Evolutionary conservation across 2,329 filamentous ascomycete species (phyloP), one percentile per base, ranked within the genome.

Genomic region (Pseudopithomyces maydicus): DNA sequence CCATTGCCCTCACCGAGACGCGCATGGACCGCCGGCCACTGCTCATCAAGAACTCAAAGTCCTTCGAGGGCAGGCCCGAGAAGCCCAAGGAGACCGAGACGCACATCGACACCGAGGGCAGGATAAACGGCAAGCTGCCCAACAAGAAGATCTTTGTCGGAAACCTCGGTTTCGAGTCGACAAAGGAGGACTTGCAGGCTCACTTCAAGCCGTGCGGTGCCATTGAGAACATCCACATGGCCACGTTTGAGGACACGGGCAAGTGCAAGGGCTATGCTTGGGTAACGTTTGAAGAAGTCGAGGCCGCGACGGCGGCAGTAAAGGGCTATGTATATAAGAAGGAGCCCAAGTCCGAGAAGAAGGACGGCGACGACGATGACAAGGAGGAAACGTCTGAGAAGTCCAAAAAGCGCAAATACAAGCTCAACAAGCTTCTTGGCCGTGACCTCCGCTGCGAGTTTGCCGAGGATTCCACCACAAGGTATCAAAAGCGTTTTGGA

Each of bases 201-300:
- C 91, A 97, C 72, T 98, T 97, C 75, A 84, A 84, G 47, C 91
- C 89, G 74, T 98, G 94, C 73, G 95, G 95, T 49, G 83, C 88
- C 60, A 86, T 98, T 59, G 86, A 88, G 52, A 90, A 90, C 79
- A 85, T 92, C 62, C 94, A 96, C 78, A 82, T 98, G 64, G 95
- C 95, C 2, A 97, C 93, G 0, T 99, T 99, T 72, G 91, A 98
- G 76, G 96, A 99, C 75, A 89, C 89, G 19, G 95, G 95, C 42
- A 99, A 98, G 80, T 99, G 95, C 81, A 98, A 98, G 80, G 96
- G 95, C 17, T 99, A 90, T 78, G 95, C 89, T 6, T 99, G 95
- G 93, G 87, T 99, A 59, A 91, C 91, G 59, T 99, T 98, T 77
- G 88, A 89, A 72, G 88, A 92, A 49, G 72, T 93, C 11, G 87